Base-by-base conservation (phyloP, 139 green algal genomes). In the Pseudopediastrum boryanum region DNA sequence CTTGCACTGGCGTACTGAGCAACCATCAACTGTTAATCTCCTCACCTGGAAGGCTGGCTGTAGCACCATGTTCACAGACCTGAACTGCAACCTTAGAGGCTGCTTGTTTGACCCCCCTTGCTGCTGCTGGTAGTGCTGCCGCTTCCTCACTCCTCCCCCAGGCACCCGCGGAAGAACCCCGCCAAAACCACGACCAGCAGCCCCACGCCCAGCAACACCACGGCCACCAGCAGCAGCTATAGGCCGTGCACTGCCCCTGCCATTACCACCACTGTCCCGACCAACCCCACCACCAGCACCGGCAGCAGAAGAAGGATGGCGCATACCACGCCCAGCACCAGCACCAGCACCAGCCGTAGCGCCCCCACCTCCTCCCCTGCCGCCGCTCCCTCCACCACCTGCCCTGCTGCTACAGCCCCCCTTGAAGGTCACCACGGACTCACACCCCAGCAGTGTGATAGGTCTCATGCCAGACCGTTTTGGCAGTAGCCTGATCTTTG, bases 401-500 rank as follows among this genome's bases (percentile, higher is more conserved):
- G 8, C 64, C 44, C 54, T 8, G 41, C 21, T 44, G n/a, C 78
- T 51, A 43, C 52, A 39, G 0, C 16, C 10, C 41, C 27, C 56
- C 19, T 58, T 59, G 63, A 94, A 93, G 0, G 38, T 35, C 6
- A 88, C 91, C 0, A 71, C 38, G 8, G 77, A 85, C 46, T 61
- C 8, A 36, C 52, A 71, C 41, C 89, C 85, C 39, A 98, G 77
- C 83, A 94, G 96, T 7, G 89, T 81, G 41, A 98, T 95, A 25
- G 93, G 89, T 0, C 94, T 78, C 80, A 97, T 80, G 46, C 90
- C 90, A 46, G 54, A 54, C 51, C 75, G 58, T 83, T 98, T 97
- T 54, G 94, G 94, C 75, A 98, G 72, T 35, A 98, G 77, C 21
- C 94, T 85, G 64, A 98, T 77, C 13, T 64, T 65, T 0, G 90